Conservation (phyloP, 1,284 basidiomycete genomes). For the Moesziomyces sp. region DNA sequence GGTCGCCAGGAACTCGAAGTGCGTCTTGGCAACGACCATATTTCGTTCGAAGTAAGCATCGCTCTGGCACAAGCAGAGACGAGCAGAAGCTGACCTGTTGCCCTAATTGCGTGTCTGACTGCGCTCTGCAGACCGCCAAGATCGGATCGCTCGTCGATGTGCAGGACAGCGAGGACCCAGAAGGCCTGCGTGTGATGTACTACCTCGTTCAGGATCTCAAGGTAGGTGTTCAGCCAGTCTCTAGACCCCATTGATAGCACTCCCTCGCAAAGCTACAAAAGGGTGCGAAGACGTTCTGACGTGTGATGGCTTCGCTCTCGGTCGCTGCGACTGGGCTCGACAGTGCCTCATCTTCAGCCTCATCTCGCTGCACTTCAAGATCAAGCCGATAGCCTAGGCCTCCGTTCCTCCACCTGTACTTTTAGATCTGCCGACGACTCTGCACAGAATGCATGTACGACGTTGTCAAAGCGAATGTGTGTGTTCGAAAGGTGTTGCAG, state of each 20-base stretch:
- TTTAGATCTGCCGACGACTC: slow-evolving; percentile 6
- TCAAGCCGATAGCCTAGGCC: slow-evolving; percentile 83
- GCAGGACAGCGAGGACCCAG: slow-evolving; percentile 95
- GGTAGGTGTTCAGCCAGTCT: slow-evolving; percentile 70
- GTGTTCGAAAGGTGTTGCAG: too few relatives aligned
- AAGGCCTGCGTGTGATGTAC: slow-evolving; percentile 97
- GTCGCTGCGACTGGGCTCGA: background rate
- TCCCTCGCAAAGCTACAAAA: too few relatives aligned
- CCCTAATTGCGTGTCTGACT: background rate
- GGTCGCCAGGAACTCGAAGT: slow-evolving; percentile 98
- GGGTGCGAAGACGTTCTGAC: too few relatives aligned
- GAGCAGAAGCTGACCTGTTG: background rate
- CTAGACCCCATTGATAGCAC: too few relatives aligned
- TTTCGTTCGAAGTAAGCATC: slow-evolving; percentile 87
- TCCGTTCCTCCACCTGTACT: slow-evolving; percentile 15
- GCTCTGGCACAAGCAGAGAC: background rate
- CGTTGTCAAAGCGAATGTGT: too few relatives aligned
- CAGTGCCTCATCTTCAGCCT: slow-evolving; percentile 97
- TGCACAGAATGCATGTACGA: too few relatives aligned
- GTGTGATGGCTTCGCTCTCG: too few relatives aligned
- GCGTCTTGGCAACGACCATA: slow-evolving; percentile 91
- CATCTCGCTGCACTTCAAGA: slow-evolving; percentile 98
- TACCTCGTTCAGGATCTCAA: slow-evolving; percentile 97
- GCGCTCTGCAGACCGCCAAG: slow-evolving; percentile 83
- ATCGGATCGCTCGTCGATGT: slow-evolving; percentile 96